phyloP scores from a whole-genome alignment of 768 basidiomycete species.

The Pleurotus eryngii region DNA sequence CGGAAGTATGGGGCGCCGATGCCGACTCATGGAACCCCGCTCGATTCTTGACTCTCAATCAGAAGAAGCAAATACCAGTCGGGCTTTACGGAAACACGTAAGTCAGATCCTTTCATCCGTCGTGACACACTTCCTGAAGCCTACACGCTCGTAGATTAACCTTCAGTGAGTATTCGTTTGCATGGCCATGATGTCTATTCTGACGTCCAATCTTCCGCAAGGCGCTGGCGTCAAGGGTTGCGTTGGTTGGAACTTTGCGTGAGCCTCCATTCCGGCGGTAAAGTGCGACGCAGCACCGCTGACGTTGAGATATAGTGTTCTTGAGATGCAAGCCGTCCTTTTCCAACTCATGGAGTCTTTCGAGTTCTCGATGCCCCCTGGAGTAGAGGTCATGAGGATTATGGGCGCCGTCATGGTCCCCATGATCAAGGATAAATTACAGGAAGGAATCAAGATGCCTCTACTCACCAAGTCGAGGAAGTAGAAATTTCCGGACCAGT shows the following conservation, averaged over 20 bases:
- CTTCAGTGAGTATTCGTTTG: constrained; percentile 12
- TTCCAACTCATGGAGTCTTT: constrained; percentile 51
- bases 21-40: constrained; percentile 37
- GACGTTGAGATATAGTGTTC: constrained; percentile 22
- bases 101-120: constrained; percentile 6
- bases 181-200: not conserved
- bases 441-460: constrained; percentile 28
- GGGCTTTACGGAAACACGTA: constrained; percentile 32
- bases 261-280: constrained; percentile 1
- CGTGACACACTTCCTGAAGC: too few relatives aligned
- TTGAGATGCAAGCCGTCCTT: constrained; percentile 57
- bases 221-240: constrained; percentile 22
- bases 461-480: constrained; percentile 12
- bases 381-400: not conserved
- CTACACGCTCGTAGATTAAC: constrained; percentile 14
- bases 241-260: constrained; percentile 28
- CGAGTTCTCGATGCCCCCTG: constrained; percentile 33
- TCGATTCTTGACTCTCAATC: constrained; percentile 31
- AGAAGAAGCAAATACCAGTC: constrained; percentile 24
- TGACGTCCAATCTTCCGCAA: not conserved
- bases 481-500: not conserved
- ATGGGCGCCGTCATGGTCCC: constrained; percentile 2
- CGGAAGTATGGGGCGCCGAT: constrained; percentile 38
- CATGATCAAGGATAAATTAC: constrained; percentile 2
- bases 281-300: not conserved